Evolutionary conservation across 768 basidiomycete genomes (phyloP).

Genomic region (Hysterangium stoloniferum): DNA sequence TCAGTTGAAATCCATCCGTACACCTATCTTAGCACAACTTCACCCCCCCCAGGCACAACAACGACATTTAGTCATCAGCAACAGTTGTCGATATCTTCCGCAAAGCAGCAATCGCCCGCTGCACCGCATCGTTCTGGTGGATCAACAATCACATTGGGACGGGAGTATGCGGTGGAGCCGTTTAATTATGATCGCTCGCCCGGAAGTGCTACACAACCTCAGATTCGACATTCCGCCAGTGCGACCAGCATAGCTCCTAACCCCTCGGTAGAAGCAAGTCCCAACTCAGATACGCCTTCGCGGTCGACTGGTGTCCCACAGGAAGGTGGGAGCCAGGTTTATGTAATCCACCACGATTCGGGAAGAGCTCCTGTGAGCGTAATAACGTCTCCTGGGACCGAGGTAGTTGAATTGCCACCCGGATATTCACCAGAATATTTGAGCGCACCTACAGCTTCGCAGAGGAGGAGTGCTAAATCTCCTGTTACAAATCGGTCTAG

Average conservation of each 20-base stretch:
- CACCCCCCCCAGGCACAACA: no score
- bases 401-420: conserved; percentile 55
- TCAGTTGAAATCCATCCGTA: no score
- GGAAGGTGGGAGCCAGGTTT: conserved; percentile 26
- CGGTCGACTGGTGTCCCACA: conserved; percentile 2
- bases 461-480: no score
- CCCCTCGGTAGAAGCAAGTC: no score
- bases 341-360: conserved; percentile 57
- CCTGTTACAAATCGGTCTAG: no score
- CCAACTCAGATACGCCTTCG: conserved; percentile 10
- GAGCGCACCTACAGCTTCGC: no score
- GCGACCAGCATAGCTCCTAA: no score
- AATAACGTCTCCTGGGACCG: conserved; percentile 45
- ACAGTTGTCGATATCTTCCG: neutral
- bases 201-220: no score
- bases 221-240: no score
- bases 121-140: neutral
- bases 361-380: conserved; percentile 51
- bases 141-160: neutral
- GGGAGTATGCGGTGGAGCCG: neutral
- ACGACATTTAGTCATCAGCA: no score
- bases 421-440: conserved; percentile 26
- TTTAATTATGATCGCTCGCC: neutral
- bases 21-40: no score
- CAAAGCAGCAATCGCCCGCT: neutral